Base-by-base conservation (phyloP, 208 protist genomes). In the Herpetomonas tarakana region DNA sequence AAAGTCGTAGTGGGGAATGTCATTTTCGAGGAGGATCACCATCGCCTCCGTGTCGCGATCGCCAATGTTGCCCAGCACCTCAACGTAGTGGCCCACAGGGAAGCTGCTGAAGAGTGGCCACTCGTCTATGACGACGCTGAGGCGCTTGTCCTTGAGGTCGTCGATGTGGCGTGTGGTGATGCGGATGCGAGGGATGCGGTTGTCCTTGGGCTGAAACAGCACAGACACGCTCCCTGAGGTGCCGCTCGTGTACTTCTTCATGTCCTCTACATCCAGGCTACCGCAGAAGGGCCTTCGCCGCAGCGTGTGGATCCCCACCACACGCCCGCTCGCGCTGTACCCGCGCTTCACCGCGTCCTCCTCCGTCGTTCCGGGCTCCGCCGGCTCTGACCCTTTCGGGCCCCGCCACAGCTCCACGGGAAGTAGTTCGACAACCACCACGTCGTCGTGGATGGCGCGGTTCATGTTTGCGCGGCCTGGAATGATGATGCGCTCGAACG, bases 71-170 rank as follows among this genome's bases (percentile, higher is more conserved):
- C 98, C 98, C 27, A 99, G 64, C 18, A 92, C 80, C 50, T 86
- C 78, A 6, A 98, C 84, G 65, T 97, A 97, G 71, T 98, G 96
- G 18, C 96, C 97, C 9, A 83, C 67, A 4, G 98, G 98, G 71
- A 97, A 98, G 51, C 74, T 88, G 52, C 77, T 91, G 66, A 82
- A 86, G 21, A 73, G 45, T 2, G 86, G 69, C 98, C 98, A 99
- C 52, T 88, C 76, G 63, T 98, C 96, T n/a, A 99, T 94, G 22
- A 91, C 83, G n/a, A 98, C 94, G 29, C 94, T 80, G 7, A 98
- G 68, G 24, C 97, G 72, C 65, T 98, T 97, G 58, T 93, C 86
- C 28, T 84, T 75, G 39, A 98, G 63, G 53, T 91, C 76, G 29
- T 83, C 63, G 19, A 84, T 52, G 58, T 96, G 87, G 14, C 65